A percentile compares a stretch with the other conserved stretches of the same genome.
Evolutionary conservation across 306 rosid species (phyloP).

Genomic region (Cotoneaster glaucophyllus): DNA sequence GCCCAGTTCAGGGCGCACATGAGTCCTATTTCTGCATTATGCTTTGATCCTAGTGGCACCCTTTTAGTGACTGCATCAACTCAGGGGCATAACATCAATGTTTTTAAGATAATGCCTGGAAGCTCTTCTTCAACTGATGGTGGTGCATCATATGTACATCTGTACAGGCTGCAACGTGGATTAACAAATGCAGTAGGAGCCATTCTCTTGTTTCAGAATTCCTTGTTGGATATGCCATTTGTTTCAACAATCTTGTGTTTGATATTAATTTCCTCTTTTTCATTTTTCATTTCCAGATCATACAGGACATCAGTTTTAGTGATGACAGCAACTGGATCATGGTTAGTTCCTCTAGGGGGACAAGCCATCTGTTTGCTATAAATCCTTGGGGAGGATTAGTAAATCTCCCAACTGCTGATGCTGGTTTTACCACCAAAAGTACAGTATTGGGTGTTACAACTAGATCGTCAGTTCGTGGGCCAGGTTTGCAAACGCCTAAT

Average conservation of each 20-base stretch:
- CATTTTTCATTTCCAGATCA: conserved; percentile 50
- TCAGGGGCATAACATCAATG: conserved; percentile 93
- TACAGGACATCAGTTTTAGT: conserved; percentile 93
- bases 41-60: conserved; percentile 93
- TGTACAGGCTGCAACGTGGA: conserved; percentile 91
- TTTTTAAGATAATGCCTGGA: conserved; percentile 73
- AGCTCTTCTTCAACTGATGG: conserved; percentile 38
- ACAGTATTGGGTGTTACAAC: conserved; percentile 29
- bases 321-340: conserved; percentile 95
- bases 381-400: conserved; percentile 80
- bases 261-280: background rate
- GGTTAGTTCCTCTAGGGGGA: conserved; percentile 97
- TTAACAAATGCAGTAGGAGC: conserved; percentile 82
- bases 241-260: background rate
- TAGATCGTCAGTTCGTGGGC: conserved; percentile 33
- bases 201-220: background rate
- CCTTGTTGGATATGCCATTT: background rate
- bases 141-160: conserved; percentile 53
- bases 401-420: conserved; percentile 49
- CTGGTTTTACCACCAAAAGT: conserved; percentile 34
- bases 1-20: conserved; percentile 86
- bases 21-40: conserved; percentile 88
- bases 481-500: conserved; percentile 39
- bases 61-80: conserved; percentile 86
- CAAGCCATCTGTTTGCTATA: conserved; percentile 87